Evolutionary conservation across 139 green algal genomes (phyloP).

Genomic region (Asterochloris erici): DNA sequence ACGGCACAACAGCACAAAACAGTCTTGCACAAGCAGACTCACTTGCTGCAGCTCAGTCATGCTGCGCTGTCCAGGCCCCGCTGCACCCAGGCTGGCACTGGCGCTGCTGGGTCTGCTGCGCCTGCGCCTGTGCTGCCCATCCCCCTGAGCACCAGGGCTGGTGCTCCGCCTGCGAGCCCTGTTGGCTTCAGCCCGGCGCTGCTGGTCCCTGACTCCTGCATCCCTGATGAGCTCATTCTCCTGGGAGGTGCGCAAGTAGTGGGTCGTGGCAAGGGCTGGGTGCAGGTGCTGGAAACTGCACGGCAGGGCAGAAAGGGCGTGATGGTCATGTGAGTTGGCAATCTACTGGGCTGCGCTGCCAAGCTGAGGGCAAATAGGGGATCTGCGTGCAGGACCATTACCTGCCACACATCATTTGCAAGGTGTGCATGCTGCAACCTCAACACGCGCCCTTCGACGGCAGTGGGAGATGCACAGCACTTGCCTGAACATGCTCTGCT

Average conservation of each 20-base stretch:
- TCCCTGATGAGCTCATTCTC: conserved; percentile 33
- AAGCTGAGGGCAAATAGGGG: background rate
- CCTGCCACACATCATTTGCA: background rate
- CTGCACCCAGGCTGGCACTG: too few species aligned
- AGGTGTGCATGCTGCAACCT: background rate
- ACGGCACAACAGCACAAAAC: too few species aligned
- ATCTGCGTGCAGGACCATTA: background rate
- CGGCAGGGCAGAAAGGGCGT: background rate
- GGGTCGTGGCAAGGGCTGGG: conserved; percentile 35
- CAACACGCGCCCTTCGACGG: background rate
- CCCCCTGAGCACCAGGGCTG: too few species aligned
- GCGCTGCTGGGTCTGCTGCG: too few species aligned
- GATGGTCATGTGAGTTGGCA: background rate
- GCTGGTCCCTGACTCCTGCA: conserved; percentile 8
- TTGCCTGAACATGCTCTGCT: conserved; percentile 4
- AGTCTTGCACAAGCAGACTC: too few species aligned
- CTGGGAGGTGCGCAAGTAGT: conserved; percentile 30
- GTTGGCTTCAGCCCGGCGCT: conserved; percentile 1
- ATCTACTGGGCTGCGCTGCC: background rate
- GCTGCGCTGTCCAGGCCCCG: too few species aligned
- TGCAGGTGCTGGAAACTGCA: conserved; percentile 42
- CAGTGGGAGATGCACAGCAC: background rate
- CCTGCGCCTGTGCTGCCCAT: too few species aligned
- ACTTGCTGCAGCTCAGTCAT: too few species aligned
- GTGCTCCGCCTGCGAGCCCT: too few species aligned